Evolutionary conservation across 2,329 filamentous ascomycete genomes (phyloP).

Genomic region (Ceratocystis huliohia): DNA sequence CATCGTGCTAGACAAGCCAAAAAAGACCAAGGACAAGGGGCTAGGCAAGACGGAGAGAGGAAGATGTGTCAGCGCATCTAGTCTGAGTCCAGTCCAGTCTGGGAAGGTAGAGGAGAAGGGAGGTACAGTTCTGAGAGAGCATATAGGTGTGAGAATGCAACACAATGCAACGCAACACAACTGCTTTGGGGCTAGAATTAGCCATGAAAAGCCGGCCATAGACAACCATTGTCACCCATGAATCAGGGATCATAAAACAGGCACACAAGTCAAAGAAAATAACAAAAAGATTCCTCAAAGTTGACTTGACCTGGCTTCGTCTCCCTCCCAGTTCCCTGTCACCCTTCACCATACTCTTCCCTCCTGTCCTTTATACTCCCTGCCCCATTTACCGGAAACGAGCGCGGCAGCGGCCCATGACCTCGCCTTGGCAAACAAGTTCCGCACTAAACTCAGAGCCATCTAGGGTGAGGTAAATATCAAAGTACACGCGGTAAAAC

Average conservation of each 20-base stretch:
- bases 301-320: too few relatives aligned
- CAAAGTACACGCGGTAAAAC: conserved; percentile 74
- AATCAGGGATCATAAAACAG: too few relatives aligned
- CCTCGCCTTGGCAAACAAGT: conserved; percentile 96
- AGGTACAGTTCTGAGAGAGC: background rate
- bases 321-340: background rate
- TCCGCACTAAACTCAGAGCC: conserved; percentile 97
- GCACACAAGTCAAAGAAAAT: too few relatives aligned
- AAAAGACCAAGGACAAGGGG: background rate
- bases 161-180: too few relatives aligned
- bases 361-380: background rate
- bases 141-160: too few relatives aligned
- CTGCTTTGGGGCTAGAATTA: background rate
- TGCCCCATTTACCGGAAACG: conserved; percentile 52
- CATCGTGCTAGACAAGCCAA: background rate
- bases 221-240: background rate
- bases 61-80: too few relatives aligned
- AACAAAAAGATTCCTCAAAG: too few relatives aligned
- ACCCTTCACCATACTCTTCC: background rate
- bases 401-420: conserved; percentile 93
- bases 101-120: too few relatives aligned
- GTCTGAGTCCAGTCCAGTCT: too few relatives aligned
- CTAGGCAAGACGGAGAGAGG: background rate
- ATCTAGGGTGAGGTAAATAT: conserved; percentile 83
- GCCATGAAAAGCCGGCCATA: background rate